These are phyloP conservation scores for Metschnikowia proteae DNA, from an alignment of 805 yeast species.

Conservation along the genomic window DNA sequence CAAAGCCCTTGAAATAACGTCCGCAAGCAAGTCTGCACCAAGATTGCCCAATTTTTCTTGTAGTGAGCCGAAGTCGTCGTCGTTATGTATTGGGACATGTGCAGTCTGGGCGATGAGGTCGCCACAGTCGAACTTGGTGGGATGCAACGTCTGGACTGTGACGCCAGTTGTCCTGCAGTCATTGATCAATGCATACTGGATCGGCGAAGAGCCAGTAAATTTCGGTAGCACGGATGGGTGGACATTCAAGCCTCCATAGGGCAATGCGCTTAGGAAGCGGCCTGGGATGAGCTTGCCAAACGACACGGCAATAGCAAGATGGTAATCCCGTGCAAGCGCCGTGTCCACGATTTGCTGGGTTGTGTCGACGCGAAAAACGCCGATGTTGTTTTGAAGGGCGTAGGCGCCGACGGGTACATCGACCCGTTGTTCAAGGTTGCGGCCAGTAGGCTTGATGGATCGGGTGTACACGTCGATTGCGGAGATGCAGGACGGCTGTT, in stretches of 20 bases:
- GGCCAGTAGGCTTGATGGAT: constrained; percentile 60
- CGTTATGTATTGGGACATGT: constrained; percentile 34
- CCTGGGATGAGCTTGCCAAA: constrained; percentile 80
- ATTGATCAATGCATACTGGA: constrained; percentile 73
- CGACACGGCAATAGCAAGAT: constrained; percentile 85
- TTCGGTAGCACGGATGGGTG: constrained; percentile 88
- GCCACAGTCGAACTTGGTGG: constrained; percentile 81
- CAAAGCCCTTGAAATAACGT: constrained; percentile 37
- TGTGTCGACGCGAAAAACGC: constrained; percentile 51
- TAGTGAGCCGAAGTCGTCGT: constrained; percentile 46
- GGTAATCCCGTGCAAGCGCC: constrained; percentile 30
- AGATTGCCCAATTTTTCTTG: constrained; percentile 48
- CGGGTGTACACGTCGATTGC: constrained; percentile 60
- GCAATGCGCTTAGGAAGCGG: constrained; percentile 43
- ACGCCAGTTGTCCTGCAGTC: constrained; percentile 70
- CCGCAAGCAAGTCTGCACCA: constrained; percentile 59
- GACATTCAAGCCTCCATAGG: constrained; percentile 76
- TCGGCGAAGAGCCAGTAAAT: constrained; percentile 85
- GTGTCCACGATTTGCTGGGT: constrained; percentile 16
- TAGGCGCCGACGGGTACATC: constrained; percentile 53
- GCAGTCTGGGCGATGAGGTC: constrained; percentile 57
- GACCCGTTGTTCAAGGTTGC: constrained; percentile 43
- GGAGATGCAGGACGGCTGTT: constrained; percentile 21
- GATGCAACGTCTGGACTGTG: constrained; percentile 86
- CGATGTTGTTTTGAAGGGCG: constrained; percentile 32